Conservation (phyloP, 305 asterid species). For the Solanum aculeatissimum region DNA sequence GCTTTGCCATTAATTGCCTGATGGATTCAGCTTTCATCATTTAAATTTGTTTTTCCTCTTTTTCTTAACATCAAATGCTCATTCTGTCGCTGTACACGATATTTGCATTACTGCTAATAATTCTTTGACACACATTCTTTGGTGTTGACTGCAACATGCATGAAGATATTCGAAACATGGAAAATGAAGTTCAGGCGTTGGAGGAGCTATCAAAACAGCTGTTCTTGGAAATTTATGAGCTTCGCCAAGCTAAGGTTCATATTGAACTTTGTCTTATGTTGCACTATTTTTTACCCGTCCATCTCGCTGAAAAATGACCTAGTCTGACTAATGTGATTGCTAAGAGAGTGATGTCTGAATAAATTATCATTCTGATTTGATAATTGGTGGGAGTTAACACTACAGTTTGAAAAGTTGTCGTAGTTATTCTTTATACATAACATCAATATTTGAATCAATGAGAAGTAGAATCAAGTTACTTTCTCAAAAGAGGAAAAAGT, state of each 20-base stretch:
- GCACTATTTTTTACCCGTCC: background rate
- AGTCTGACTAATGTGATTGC: background rate
- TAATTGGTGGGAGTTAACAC: background rate
- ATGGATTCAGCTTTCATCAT: background rate
- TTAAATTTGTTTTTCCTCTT: background rate
- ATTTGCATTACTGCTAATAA: background rate
- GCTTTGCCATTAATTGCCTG: background rate
- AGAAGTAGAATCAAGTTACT: background rate
- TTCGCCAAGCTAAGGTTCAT: constrained; percentile 96
- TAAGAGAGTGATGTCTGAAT: background rate
- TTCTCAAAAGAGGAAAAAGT: background rate
- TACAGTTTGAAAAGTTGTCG: background rate
- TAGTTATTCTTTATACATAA: background rate
- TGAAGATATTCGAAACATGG: constrained; percentile 77
- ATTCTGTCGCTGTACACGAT: background rate
- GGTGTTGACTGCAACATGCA: background rate
- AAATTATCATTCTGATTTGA: background rate
- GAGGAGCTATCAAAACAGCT: constrained; percentile 95
- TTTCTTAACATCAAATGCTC: background rate
- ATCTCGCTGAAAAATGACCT: background rate
- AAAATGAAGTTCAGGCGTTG: constrained; percentile 82
- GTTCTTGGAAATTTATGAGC: constrained; percentile 91
- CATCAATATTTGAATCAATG: background rate
- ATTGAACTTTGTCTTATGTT: background rate
- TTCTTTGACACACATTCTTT: background rate